Evolutionary conservation across 2,329 filamentous ascomycete genomes (phyloP).

Genomic region (Botrytis sinoallii): DNA sequence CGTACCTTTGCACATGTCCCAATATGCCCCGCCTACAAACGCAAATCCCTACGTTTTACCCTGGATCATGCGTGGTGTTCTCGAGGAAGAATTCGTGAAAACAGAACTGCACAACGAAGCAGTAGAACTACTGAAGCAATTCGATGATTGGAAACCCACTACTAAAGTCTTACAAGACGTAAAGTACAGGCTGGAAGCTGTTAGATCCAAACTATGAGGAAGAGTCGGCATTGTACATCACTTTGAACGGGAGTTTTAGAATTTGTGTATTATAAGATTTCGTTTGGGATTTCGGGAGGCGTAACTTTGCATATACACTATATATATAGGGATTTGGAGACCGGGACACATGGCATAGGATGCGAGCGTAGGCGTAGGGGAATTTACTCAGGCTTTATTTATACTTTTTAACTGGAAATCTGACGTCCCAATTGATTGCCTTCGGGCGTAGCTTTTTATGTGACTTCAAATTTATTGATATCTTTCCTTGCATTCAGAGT

Average conservation of each 20-base stretch:
- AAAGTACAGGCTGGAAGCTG: conserved; percentile 87
- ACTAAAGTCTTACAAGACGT: conserved; percentile 94
- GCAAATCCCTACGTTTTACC: conserved; percentile 87
- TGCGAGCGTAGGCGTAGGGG: conserved; percentile 7
- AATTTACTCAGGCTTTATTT: background rate
- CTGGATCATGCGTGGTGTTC: conserved; percentile 89
- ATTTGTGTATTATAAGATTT: conserved; percentile 14
- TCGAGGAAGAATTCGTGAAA: conserved; percentile 90
- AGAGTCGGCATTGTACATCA: background rate
- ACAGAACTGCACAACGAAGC: conserved; percentile 76
- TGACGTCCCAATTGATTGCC: background rate
- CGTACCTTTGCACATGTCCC: conserved; percentile 49
- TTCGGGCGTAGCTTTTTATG: too few relatives aligned
- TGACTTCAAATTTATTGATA: background rate
- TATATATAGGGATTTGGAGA: conserved; percentile 1
- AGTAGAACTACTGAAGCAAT: conserved; percentile 74
- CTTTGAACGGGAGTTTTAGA: conserved; percentile 4
- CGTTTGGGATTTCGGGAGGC: background rate
- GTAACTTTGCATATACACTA: conserved; percentile 11
- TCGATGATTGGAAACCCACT: conserved; percentile 88
- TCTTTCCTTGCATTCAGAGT: background rate
- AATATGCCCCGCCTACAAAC: conserved; percentile 48
- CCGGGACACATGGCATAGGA: conserved; percentile 4
- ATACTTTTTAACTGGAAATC: background rate
- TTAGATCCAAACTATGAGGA: conserved; percentile 70